phyloP scores from a whole-genome alignment of 2,329 filamentous ascomycete genomes.

The Colletotrichum siamense region DNA sequence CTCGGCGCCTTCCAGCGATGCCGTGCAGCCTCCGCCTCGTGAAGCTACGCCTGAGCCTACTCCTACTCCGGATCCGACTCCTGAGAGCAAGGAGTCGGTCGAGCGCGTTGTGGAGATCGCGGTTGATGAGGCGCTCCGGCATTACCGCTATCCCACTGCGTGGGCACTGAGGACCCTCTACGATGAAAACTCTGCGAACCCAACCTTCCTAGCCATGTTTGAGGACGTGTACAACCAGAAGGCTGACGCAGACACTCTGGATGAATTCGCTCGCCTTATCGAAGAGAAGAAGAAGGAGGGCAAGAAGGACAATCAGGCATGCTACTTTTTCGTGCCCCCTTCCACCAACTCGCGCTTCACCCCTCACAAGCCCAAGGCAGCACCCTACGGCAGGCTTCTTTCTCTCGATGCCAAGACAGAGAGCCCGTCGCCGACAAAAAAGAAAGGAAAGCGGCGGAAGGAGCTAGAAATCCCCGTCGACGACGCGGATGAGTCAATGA shows the following conservation, averaged over 20 bases:
- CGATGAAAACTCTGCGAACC: slow-evolving; percentile 59
- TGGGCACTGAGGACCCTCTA: slow-evolving; percentile 66
- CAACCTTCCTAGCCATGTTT: slow-evolving; percentile 60
- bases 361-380: slow-evolving; percentile 51
- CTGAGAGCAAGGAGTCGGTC: slow-evolving; percentile 45
- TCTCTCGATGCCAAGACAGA: slow-evolving; percentile 39
- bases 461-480: slow-evolving; percentile 1
- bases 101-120: slow-evolving; percentile 61
- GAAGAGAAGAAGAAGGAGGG: slow-evolving; percentile 62
- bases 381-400: slow-evolving; percentile 55
- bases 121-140: slow-evolving; percentile 63
- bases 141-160: slow-evolving; percentile 65
- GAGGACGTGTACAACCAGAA: slow-evolving; percentile 63
- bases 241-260: slow-evolving; percentile 56
- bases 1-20: slow-evolving; percentile 12
- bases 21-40: slow-evolving; percentile 11
- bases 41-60: slow-evolving; percentile 3
- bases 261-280: slow-evolving; percentile 57
- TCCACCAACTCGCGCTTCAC: slow-evolving; percentile 47
- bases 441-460: background rate
- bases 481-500: slow-evolving; percentile 1
- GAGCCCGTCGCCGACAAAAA: slow-evolving; percentile 18
- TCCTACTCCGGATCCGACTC: background rate
- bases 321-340: slow-evolving; percentile 59
- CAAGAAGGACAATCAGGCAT: slow-evolving; percentile 55